Base-by-base conservation (phyloP, 805 yeast species). In the Brettanomyces bruxellensis region DNA sequence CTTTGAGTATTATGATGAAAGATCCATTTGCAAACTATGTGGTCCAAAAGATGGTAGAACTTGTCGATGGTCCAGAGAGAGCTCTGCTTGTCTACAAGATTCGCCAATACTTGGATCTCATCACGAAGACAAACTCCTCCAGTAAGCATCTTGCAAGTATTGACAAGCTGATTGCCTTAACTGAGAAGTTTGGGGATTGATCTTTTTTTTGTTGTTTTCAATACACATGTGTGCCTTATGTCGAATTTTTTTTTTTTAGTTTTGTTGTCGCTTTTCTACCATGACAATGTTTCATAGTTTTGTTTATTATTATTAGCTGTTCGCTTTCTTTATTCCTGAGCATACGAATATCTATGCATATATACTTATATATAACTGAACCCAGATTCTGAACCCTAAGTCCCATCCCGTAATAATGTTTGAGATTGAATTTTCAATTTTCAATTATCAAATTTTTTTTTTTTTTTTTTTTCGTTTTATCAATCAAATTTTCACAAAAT, bases 21-120 rank as follows among this genome's bases (percentile, higher is more conserved):
- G 99, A 93, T 64, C 98, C 93, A 62, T 93, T 84, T 67, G 99
- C 98, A 24, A 93, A 93, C 65, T 93, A 93, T 61, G 99, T 93
- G 41, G 88, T 93, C 44, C 99, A 93, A 65, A 90, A 91, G 63
- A 74, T 93, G 56, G 90, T 93, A 38, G 95, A 87, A 51, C 83
- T 85, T 3, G 76, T 90, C 37, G 78, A 77, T 50, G 84, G 84
- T 41, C 72, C 72, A 34, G 86, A 86, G 56, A 83, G 86, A 65
- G 79, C 72, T 43, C 62, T 79, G 30, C 72, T 93, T 50, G 87
- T 89, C 44, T 69, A 75, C 47, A 83, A 84, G 55, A 86, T 91
- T 51, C 78, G 82, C 66, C 87, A 86, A 45, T 90, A 86, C 58
- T 71, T 91, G 65, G 83, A 83, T 53, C 78, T 80, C 54, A 78